Base-by-base conservation (phyloP, 2,329 filamentous ascomycete species). In the Aspergillus tamarii region DNA sequence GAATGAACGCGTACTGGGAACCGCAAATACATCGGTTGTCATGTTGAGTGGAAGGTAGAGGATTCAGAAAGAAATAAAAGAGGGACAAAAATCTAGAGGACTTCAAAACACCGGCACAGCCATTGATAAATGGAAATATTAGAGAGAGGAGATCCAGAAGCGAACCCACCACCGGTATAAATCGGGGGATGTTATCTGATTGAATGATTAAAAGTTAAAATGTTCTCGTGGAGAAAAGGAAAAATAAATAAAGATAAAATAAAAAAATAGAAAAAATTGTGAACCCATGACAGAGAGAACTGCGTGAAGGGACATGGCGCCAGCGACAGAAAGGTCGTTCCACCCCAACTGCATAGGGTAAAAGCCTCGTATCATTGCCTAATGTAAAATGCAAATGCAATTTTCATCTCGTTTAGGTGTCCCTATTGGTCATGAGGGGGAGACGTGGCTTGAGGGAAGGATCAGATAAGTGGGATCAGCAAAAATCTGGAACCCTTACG, bases 21-120 rank as follows among this genome's bases (percentile, higher is more conserved):
- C 65, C 16, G 65, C 65, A 64, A 66, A 67, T 4, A 67, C 63
- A 30, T 63, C 56, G 50, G 65, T 64, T 26, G 63, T 39, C 65
- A 67, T 64, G 48, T 21, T 60, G 58, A 10, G 5, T 14, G 10
- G 14, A 28, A 8, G 26, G 14, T 14, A 7, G 23, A 14, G 12
- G 28, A 21, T 21, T 16, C 19, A 26, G 54, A 57, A 34, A 12
- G 30, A 28, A 34, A 26, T 32, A 16, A 36, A n/a, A 36, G 52
- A 54, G 32, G 30, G 19, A 19, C 36, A 14, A 11, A 23, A 10
- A 36, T 54, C 30, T 54, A 54, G 12, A 12, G 21, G 52, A 21
- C 21, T 6, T 12, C 30, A 34, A 36, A 36, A 36, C 16, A 54
- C 36, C 8, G 16, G 46, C 23, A 19, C 16, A 50, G 26, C 23